Conservation (phyloP, 169 alveolate genomes). For the Plasmodium chabaudi region DNA sequence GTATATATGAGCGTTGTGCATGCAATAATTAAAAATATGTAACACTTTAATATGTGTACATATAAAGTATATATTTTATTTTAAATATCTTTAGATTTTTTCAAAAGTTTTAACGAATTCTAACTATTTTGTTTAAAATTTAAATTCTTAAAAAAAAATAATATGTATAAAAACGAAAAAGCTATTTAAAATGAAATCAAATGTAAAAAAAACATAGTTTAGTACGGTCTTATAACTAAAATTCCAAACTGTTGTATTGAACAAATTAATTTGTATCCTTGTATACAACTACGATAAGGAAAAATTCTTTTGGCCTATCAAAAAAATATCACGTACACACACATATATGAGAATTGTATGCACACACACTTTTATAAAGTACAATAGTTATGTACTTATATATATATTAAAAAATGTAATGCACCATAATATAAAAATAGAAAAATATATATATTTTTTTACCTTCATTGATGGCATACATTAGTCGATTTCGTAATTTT, state of each 20-base stretch:
- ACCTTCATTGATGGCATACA: slow-evolving; percentile 94
- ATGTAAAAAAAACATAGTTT: no score
- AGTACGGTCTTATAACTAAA: no score
- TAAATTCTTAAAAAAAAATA: no score
- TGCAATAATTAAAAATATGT: slow-evolving; percentile 26
- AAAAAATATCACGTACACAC: slow-evolving; percentile 10
- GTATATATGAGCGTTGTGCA: slow-evolving; percentile 7
- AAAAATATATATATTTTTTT: slow-evolving; percentile 81
- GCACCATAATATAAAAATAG: slow-evolving; percentile 38
- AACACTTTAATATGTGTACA: slow-evolving; percentile 13
- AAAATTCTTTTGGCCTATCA: slow-evolving; percentile 68
- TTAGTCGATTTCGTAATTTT: slow-evolving; percentile 86
- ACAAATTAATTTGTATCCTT: slow-evolving; percentile 2
- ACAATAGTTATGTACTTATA: neutral
- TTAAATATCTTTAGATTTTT: no score
- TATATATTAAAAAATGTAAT: slow-evolving; percentile 7
- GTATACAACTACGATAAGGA: slow-evolving; percentile 48
- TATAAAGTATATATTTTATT: neutral
- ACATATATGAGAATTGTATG: slow-evolving; percentile 1
- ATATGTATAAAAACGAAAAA: no score
- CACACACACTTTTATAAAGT: slow-evolving; percentile 16
- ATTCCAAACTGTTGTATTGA: no score
- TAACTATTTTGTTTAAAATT: no score
- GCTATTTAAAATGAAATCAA: no score
- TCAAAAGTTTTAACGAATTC: no score